Percentiles rank a stretch among this genome's conserved stretches.
Evolutionary conservation across 495 filamentous ascomycete species (phyloP).

Genomic region (Pyrenopolyporus hunteri): DNA sequence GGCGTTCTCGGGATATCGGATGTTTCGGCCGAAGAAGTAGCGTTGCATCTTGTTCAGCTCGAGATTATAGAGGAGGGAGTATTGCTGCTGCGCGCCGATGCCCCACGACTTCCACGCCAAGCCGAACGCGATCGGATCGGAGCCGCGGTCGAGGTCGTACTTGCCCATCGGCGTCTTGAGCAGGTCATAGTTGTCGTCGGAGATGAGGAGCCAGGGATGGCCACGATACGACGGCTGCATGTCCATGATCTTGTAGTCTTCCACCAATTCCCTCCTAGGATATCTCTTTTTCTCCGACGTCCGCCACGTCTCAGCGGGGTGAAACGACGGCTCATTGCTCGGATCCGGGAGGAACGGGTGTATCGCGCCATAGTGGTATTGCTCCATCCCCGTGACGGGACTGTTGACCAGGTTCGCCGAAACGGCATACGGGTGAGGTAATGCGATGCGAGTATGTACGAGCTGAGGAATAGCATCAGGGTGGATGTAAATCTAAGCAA

Average conservation of each 20-base stretch:
- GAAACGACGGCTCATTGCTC: slow-evolving; percentile 21
- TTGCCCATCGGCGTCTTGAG: slow-evolving; percentile 51
- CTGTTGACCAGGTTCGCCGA: slow-evolving; percentile 62
- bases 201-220: slow-evolving; percentile 55
- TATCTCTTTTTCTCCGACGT: slow-evolving; percentile 32
- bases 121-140: slow-evolving; percentile 38
- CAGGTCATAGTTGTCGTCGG: slow-evolving; percentile 46
- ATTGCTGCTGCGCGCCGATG: slow-evolving; percentile 61
- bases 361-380: slow-evolving; percentile 53
- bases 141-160: slow-evolving; percentile 38
- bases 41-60: slow-evolving; percentile 52
- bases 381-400: slow-evolving; percentile 53
- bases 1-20: slow-evolving; percentile 31
- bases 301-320: slow-evolving; percentile 35
- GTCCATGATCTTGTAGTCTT: slow-evolving; percentile 36
- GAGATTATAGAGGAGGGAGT: slow-evolving; percentile 60
- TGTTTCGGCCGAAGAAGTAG: slow-evolving; percentile 55
- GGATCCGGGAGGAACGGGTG: slow-evolving; percentile 56
- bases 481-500: slow-evolving; percentile 53
- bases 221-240: slow-evolving; percentile 43
- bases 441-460: slow-evolving; percentile 57
- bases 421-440: slow-evolving; percentile 54
- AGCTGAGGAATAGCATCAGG: slow-evolving; percentile 59
- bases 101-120: slow-evolving; percentile 54
- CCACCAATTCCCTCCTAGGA: slow-evolving; percentile 27